A percentile compares a stretch with the other conserved stretches of the same genome.
phyloP scores from a whole-genome alignment of 768 basidiomycete species.

The Lactifluus piperatus region DNA sequence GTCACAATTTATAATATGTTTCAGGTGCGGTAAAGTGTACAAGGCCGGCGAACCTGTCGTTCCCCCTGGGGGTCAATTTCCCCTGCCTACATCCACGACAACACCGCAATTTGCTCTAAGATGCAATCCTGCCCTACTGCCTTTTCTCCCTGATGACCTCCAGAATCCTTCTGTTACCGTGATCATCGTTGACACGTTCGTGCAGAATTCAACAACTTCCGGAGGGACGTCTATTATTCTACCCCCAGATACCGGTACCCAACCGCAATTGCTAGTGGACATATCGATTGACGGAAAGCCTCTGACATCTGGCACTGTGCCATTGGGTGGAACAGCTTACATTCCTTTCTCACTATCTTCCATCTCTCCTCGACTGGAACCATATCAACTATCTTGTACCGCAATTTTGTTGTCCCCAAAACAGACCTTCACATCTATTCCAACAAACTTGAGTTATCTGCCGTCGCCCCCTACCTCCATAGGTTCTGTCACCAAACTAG shows the following conservation, averaged over 20 bases:
- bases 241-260: slow-evolving; percentile 7
- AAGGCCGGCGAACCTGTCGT: slow-evolving; percentile 34
- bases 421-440: slow-evolving; percentile 28
- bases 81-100: slow-evolving; percentile 27
- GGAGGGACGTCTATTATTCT: slow-evolving; percentile 29
- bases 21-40: slow-evolving; percentile 44
- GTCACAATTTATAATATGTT: neutral
- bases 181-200: slow-evolving; percentile 33
- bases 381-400: slow-evolving; percentile 30
- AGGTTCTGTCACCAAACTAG: slow-evolving; percentile 40
- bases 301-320: neutral
- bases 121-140: slow-evolving; percentile 39
- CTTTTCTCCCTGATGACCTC: slow-evolving; percentile 38
- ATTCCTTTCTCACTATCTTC: slow-evolving; percentile 28
- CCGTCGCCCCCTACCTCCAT: slow-evolving; percentile 28
- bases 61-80: slow-evolving; percentile 40
- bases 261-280: slow-evolving; percentile 21
- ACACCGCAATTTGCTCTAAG: slow-evolving; percentile 37
- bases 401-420: slow-evolving; percentile 22
- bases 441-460: slow-evolving; percentile 34
- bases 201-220: slow-evolving; percentile 30
- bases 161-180: slow-evolving; percentile 12
- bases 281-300: slow-evolving; percentile 25
- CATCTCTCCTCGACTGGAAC: slow-evolving; percentile 25
- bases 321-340: slow-evolving; percentile 32